These are phyloP conservation scores for Trypanosoma melophagium DNA, from an alignment of 208 protist genomes.

Conservation along the genomic window DNA sequence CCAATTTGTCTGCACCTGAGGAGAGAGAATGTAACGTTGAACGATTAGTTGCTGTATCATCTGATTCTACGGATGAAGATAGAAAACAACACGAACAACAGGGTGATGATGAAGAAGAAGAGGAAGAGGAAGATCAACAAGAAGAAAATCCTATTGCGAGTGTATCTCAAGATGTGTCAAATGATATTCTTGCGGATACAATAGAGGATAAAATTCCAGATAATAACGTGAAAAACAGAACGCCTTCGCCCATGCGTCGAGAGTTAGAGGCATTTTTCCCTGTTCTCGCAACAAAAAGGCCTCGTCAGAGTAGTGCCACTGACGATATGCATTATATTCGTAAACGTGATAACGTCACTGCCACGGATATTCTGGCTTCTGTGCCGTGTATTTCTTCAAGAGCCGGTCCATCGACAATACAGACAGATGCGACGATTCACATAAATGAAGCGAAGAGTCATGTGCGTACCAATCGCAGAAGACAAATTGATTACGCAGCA, in stretches of 20 bases:
- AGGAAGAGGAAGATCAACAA: not conserved
- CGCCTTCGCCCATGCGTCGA: slow-evolving; percentile 33
- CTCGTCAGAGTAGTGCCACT: not conserved
- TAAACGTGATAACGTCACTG: slow-evolving; percentile 6
- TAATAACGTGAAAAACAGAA: not conserved
- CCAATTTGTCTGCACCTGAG: too few relatives aligned
- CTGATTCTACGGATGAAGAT: too few relatives aligned
- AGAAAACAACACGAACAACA: too few relatives aligned
- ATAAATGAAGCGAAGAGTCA: slow-evolving; percentile 10
- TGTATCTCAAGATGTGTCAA: too few relatives aligned
- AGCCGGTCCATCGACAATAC: not conserved
- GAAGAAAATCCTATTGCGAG: not conserved
- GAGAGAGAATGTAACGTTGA: too few relatives aligned
- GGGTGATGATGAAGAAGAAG: too few relatives aligned
- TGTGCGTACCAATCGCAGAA: slow-evolving; percentile 14
- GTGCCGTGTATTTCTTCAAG: slow-evolving; percentile 25
- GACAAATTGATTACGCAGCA: slow-evolving; percentile 15
- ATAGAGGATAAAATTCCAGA: too few relatives aligned
- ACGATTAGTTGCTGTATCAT: too few relatives aligned
- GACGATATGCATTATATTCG: not conserved
- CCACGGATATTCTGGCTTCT: slow-evolving; percentile 31
- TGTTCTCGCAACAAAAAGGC: slow-evolving; percentile 8
- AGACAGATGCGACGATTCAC: not conserved
- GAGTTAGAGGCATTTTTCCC: slow-evolving; percentile 46
- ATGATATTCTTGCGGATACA: not conserved